Evolutionary conservation across 2,329 filamentous ascomycete genomes (phyloP), one percentile per base, ranked within the genome.

Genomic region (Lithohypha guttulata): DNA sequence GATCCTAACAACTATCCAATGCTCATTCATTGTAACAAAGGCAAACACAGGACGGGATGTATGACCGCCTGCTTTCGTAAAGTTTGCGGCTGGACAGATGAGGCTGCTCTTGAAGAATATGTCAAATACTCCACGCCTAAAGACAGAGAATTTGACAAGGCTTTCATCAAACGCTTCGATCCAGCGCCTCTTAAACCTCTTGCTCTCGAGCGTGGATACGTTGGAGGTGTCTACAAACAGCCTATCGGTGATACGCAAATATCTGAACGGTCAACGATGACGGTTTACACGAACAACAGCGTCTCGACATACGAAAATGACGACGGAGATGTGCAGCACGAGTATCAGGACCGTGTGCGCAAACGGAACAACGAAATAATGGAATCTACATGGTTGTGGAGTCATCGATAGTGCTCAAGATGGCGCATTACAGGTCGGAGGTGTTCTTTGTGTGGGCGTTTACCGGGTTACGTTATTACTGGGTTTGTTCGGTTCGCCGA

Each of bases 1-100:
- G 74, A 93, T 53, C 71, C 71, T 34, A 61, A 68, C 22, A 85
- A 93, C 46, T 78, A 91, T 49, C 87, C 87, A 0, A 61, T 95
- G 8, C 69, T 94, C 26, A 73, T 95, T 32, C 87, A 95, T 59
- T 95, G 87, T 70, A 95, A 94, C 56, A 87, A 93, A 51, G 87
- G 87, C 56, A 91, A 79, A 71, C 87, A 95, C 56, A 81, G 87
- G 42, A 94, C 87, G 13, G 87, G 87, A 15, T 94, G 86, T 55
- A 80, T 91, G n/a, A 73, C 87, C 34, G 87, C 77, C 13, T 78
- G 82, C 42, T 71, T 93, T 46, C 78, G 86, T 46, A 84, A 82
- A 56, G 62, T 83, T 9, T 72, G 76, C 10, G 76, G 81, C 10
- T 84, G 82, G 77, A 64, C 75, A 13, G 57, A 76, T 1, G 58